Conservation (phyloP, 148 eudicot species). For the Rhododendron mucronatum region DNA sequence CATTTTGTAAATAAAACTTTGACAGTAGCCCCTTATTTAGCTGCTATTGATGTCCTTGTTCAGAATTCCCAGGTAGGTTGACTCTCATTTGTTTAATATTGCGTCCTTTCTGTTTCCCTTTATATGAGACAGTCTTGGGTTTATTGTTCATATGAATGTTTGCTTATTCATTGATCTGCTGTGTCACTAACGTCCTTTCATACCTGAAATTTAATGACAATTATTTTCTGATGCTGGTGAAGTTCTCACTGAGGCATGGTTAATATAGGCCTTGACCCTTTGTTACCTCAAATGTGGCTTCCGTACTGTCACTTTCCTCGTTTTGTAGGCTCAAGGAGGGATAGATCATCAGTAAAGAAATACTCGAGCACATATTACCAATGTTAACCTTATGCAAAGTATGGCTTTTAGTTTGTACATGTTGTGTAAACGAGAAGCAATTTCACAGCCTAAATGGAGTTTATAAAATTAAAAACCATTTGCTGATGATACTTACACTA, state of each 20-base stretch:
- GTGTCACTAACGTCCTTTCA: background rate
- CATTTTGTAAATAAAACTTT: slow-evolving; percentile 93
- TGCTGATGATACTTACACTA: background rate
- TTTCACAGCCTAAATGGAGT: background rate
- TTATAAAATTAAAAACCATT: background rate
- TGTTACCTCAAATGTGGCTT: slow-evolving; percentile 2
- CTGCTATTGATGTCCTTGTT: slow-evolving; percentile 86
- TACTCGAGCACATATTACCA: background rate
- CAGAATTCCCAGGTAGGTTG: slow-evolving; percentile 85
- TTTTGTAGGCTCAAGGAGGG: background rate
- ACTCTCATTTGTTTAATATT: background rate
- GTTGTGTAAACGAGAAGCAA: background rate
- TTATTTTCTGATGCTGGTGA: background rate
- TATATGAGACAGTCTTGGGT: background rate
- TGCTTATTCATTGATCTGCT: background rate
- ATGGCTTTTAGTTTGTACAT: background rate
- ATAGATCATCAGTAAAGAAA: background rate
- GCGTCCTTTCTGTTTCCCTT: background rate
- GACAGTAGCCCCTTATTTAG: slow-evolving; percentile 85
- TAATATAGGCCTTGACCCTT: background rate
- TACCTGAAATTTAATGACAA: background rate
- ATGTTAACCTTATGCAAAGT: background rate
- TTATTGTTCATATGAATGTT: background rate
- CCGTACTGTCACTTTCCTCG: background rate
- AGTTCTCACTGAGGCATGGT: background rate